Evolutionary conservation across 208 protist genomes (phyloP).

Genomic region (Balamuthia mandrillaris): DNA sequence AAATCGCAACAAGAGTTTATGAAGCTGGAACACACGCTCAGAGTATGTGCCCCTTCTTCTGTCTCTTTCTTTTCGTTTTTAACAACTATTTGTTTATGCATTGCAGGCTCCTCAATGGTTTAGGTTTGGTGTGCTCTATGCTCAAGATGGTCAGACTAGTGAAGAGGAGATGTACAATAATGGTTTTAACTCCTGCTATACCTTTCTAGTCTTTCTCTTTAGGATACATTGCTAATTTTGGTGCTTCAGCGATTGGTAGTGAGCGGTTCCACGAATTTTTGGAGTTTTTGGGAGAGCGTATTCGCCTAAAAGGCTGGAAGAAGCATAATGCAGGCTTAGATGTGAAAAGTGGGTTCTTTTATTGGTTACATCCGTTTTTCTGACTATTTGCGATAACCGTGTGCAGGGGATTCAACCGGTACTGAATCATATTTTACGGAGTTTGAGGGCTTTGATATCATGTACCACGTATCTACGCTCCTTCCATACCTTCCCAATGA

Average conservation of each 20-base stretch:
- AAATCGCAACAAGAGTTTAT: background rate
- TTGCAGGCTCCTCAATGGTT: background rate
- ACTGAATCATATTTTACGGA: constrained; percentile 1
- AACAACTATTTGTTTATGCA: background rate
- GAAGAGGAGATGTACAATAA: background rate
- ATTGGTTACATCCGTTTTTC: background rate
- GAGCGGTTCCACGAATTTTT: background rate
- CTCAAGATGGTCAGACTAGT: background rate
- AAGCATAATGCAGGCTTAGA: background rate
- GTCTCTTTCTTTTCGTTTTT: background rate
- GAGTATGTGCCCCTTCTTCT: background rate
- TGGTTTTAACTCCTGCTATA: too few species aligned
- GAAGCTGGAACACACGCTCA: background rate
- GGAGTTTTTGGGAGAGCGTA: constrained; percentile 7
- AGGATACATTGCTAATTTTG: too few species aligned
- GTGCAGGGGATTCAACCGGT: background rate
- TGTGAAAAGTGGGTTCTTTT: background rate
- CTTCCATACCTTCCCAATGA: background rate
- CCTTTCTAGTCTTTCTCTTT: too few species aligned
- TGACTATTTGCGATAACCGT: background rate
- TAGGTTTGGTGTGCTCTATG: background rate
- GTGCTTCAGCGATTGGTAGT: background rate
- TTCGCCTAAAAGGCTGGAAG: background rate
- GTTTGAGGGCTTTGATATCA: constrained; percentile 6
- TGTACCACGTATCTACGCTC: constrained; percentile 9